Evolutionary conservation across 495 filamentous ascomycete genomes (phyloP).

Genomic region (Penicillium dipodomyicola): DNA sequence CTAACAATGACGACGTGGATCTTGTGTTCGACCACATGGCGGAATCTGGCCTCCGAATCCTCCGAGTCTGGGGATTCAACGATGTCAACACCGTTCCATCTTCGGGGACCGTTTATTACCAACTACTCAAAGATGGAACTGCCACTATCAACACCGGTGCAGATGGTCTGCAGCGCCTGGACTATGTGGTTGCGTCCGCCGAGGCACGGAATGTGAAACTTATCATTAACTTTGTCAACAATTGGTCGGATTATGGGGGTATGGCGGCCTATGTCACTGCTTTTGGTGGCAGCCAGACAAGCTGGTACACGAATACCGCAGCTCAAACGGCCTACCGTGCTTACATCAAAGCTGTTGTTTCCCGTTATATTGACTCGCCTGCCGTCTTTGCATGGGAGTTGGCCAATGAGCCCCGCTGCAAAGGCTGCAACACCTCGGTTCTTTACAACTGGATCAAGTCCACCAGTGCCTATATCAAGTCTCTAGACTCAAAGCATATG

Average conservation of each 20-base stretch:
- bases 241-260: constrained; percentile 65
- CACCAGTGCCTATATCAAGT: constrained; percentile 61
- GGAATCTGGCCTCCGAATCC: constrained; percentile 60
- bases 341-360: constrained; percentile 63
- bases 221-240: constrained; percentile 57
- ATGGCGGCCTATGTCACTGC: constrained; percentile 61
- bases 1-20: constrained; percentile 61
- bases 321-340: constrained; percentile 59
- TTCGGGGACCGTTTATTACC: constrained; percentile 56
- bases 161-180: constrained; percentile 64
- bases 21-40: constrained; percentile 49
- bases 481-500: constrained; percentile 61
- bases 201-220: constrained; percentile 58
- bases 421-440: constrained; percentile 55
- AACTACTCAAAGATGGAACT: constrained; percentile 50
- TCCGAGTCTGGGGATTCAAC: constrained; percentile 74
- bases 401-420: constrained; percentile 68
- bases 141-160: constrained; percentile 65
- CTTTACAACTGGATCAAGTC: constrained; percentile 62
- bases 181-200: constrained; percentile 63
- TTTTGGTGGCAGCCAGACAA: constrained; percentile 54
- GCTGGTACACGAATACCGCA: constrained; percentile 56
- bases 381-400: constrained; percentile 73
- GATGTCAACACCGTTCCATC: constrained; percentile 51
- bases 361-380: constrained; percentile 53